A percentile compares a stretch with the other conserved stretches of the same genome.
Conservation (phyloP, 306 rosid genomes). For the Castanopsis chinensis region DNA sequence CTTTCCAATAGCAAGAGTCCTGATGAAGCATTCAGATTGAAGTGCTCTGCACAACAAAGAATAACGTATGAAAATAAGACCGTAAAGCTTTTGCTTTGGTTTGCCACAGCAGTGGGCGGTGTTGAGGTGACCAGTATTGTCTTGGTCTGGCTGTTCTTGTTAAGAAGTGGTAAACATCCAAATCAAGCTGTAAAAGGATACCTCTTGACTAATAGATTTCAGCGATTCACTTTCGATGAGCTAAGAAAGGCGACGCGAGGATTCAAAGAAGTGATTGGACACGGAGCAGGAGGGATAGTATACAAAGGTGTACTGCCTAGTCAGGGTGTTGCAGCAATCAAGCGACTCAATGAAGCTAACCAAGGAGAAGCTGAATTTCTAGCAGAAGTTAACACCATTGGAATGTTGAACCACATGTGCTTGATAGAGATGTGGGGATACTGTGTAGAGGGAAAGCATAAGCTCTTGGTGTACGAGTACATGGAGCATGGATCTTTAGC, state of each 20-base stretch:
- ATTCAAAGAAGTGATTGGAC: constrained; percentile 37
- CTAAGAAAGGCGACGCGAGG: constrained; percentile 22
- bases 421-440: constrained; percentile 43
- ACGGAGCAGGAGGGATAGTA: constrained; percentile 32
- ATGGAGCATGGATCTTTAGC: constrained; percentile 34
- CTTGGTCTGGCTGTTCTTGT: constrained; percentile 12
- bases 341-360: constrained; percentile 18
- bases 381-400: constrained; percentile 33
- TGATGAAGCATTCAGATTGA: neutral
- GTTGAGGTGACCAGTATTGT: constrained; percentile 23
- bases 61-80: constrained; percentile 15
- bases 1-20: neutral
- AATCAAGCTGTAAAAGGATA: constrained; percentile 6
- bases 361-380: constrained; percentile 42
- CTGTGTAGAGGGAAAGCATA: constrained; percentile 32
- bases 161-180: neutral
- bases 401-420: constrained; percentile 34
- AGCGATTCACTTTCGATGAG: constrained; percentile 25
- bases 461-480: constrained; percentile 35
- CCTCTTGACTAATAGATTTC: constrained; percentile 25
- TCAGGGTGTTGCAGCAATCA: constrained; percentile 27
- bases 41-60: constrained; percentile 2
- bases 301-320: constrained; percentile 28
- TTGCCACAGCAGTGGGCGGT: constrained; percentile 28
- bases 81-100: constrained; percentile 20